Conservation (phyloP, 2,329 filamentous ascomycete genomes). For the Diplodia mutila region DNA sequence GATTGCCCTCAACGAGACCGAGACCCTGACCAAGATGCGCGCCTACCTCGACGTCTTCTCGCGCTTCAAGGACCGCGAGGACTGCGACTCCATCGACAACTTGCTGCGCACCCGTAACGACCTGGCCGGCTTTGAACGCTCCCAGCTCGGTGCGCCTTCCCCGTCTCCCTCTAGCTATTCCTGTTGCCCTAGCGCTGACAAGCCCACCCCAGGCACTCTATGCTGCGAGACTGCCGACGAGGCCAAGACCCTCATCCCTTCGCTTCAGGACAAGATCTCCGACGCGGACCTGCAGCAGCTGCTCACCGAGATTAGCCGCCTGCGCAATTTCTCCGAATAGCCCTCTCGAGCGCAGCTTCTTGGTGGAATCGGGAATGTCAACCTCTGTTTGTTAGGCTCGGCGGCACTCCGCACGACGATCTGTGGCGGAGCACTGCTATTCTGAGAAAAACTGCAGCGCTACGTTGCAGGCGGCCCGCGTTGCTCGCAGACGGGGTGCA, state of each 20-base stretch:
- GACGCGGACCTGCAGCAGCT: conserved; percentile 88
- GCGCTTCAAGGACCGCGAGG: conserved; percentile 93
- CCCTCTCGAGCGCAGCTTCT: background rate
- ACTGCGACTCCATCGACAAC: conserved; percentile 90
- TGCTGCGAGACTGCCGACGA: conserved; percentile 94
- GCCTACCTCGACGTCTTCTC: conserved; percentile 95
- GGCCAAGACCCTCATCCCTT: conserved; percentile 94
- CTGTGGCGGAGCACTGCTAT: conserved; percentile 14
- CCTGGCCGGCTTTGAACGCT: conserved; percentile 89
- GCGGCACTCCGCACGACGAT: background rate
- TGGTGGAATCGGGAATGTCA: background rate
- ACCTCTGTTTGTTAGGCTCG: background rate
- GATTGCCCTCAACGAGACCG: conserved; percentile 26
- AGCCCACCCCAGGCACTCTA: conserved; percentile 68
- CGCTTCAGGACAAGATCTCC: conserved; percentile 81
- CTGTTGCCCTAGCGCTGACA: conserved; percentile 4
- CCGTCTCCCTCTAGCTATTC: background rate
- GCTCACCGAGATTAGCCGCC: conserved; percentile 86
- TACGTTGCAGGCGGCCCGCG: background rate
- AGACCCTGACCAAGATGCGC: conserved; percentile 80
- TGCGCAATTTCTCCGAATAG: conserved; percentile 53
- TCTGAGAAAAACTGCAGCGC: conserved; percentile 10
- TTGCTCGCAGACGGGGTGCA: background rate
- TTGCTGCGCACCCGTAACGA: conserved; percentile 78
- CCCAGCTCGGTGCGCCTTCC: conserved; percentile 73